Conservation (phyloP, 257 asterid genomes). For the Solanum pinnatisectum region DNA sequence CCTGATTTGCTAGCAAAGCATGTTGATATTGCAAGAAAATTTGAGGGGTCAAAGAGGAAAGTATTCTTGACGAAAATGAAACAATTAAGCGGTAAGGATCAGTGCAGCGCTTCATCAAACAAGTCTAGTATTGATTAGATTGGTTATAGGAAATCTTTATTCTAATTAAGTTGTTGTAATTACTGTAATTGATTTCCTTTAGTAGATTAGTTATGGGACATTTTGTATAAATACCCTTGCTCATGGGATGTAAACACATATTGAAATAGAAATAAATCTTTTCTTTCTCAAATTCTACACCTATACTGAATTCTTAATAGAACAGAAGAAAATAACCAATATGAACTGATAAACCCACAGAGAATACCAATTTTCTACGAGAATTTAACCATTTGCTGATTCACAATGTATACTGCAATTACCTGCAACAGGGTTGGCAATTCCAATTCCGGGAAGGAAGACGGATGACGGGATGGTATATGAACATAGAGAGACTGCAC, state of each 20-base stretch:
- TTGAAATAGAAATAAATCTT: not conserved
- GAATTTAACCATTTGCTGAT: not conserved
- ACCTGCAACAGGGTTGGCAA: slow-evolving; percentile 95
- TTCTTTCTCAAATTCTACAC: not conserved
- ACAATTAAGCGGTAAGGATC: not conserved
- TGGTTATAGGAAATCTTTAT: not conserved
- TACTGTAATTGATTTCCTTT: not conserved
- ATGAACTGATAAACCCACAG: not conserved
- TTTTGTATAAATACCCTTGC: not conserved
- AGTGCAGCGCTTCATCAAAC: not conserved
- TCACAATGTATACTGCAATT: not conserved
- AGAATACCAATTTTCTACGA: not conserved
- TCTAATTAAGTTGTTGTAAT: not conserved
- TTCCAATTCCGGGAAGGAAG: slow-evolving; percentile 88
- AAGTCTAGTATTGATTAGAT: not conserved
- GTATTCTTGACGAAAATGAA: not conserved
- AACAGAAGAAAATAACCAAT: not conserved
- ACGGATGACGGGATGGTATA: slow-evolving; percentile 87
- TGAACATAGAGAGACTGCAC: slow-evolving; percentile 91
- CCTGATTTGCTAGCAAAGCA: not conserved
- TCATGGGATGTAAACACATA: not conserved
- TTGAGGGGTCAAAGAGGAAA: not conserved
- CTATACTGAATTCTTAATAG: not conserved
- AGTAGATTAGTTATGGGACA: not conserved
- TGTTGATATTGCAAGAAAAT: not conserved